Percentiles rank a stretch among this genome's conserved stretches.
Evolutionary conservation across 1,284 basidiomycete species (phyloP).

Genomic region (Marasmius tenuissimus): DNA sequence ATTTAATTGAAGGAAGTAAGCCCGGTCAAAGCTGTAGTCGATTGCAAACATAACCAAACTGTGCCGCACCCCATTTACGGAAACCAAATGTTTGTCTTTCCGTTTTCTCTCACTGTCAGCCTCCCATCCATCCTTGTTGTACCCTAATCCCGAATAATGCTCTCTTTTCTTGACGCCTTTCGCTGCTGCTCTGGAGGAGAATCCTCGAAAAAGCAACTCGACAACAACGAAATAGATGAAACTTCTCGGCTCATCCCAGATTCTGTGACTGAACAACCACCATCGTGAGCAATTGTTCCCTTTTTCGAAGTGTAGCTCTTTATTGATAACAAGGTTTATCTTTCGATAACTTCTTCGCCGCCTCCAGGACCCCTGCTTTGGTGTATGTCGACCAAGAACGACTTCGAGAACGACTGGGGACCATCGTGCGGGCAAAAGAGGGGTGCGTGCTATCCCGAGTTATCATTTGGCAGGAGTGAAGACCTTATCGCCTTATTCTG

Average conservation of each 20-base stretch:
- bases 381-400: slow-evolving; percentile 7
- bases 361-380: not conserved
- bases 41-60: no score
- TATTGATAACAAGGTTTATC: not conserved
- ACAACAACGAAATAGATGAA: slow-evolving; percentile 2
- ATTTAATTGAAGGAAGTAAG: no score
- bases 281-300: slow-evolving; percentile 4
- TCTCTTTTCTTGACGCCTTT: not conserved
- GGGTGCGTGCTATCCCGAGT: slow-evolving; percentile 1
- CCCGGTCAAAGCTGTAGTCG: no score
- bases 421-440: slow-evolving; percentile 12
- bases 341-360: no score
- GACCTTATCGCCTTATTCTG: not conserved
- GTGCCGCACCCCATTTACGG: no score
- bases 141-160: not conserved
- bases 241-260: slow-evolving; percentile 7
- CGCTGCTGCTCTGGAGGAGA: slow-evolving; percentile 2
- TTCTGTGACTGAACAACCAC: slow-evolving; percentile 4
- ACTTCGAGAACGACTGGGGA: slow-evolving; percentile 9
- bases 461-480: not conserved
- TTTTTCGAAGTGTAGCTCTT: not conserved
- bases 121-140: not conserved
- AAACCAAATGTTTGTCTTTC: not conserved
- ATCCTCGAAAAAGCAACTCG: not conserved
- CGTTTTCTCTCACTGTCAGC: not conserved